Evolutionary conservation across 345 rosid species (phyloP), one percentile per base, ranked within the genome.

Genomic region (Leavenworthia alabamica): DNA sequence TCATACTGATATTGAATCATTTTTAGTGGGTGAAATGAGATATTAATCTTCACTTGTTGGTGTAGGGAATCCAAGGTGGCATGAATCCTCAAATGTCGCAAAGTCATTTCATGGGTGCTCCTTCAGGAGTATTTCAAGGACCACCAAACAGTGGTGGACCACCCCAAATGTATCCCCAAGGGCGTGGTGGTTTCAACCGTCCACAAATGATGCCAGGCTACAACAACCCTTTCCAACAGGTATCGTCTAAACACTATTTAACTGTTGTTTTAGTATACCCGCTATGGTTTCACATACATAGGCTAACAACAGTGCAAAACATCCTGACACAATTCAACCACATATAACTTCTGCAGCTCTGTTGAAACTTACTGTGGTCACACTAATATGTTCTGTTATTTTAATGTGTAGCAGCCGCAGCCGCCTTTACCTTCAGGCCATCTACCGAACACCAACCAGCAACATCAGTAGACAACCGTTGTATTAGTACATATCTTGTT

Each of bases 61-160:
- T 43, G 33, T 68, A 86, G 96, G 98, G 95, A 22, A 83, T 83
- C 86, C 98, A 88, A 79, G 90, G 95, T 10, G 59, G 83, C n/a
- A 78, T 88, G 86, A 83, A 72, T 70, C 83, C 89, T 48, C 85
- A 82, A 9, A 55, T 82, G 79, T 81, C 81, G 62, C 98, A 83
- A 77, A 88, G 94, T 58, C 97, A 83, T 74, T 89, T 73, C 65
- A 83, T 85, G 94, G 90, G 77, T 52, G 79, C 70, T 24, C 72
- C 95, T 71, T 72, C 83, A 44, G 94, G 90, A 22, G 85, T 80
- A 45, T 87, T 79, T 71, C 90, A 80, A 24, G 81, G 90, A 60
- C 55, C 81, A 67, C 84, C 81, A 43, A 89, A 74, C 76, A 79
- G 83, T 88, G 97, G n/a, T n/a, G n/a, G 86, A 66, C 91, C 94